Conservation (phyloP, 208 protist species). For the Zelonia costaricensis region DNA sequence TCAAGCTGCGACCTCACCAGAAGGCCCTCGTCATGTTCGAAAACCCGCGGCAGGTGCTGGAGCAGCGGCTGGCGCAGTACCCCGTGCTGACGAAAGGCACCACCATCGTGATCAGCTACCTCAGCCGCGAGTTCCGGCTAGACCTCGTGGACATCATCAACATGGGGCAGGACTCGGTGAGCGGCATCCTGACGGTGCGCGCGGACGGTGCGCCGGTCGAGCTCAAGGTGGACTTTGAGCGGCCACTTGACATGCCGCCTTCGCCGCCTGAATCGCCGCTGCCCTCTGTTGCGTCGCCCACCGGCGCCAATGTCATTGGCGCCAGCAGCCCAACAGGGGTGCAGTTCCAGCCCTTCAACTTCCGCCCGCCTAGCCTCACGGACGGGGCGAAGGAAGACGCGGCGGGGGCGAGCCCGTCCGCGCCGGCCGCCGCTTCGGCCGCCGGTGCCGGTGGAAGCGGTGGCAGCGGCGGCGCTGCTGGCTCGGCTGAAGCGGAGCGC, state of each 20-base stretch:
- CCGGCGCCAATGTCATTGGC: slow-evolving; percentile 63
- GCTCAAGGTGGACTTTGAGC: slow-evolving; percentile 94
- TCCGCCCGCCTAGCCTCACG: slow-evolving; percentile 60
- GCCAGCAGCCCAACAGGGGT: slow-evolving; percentile 38
- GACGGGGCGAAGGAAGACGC: neutral
- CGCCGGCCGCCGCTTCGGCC: too few relatives aligned
- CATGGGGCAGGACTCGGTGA: slow-evolving; percentile 36
- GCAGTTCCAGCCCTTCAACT: slow-evolving; percentile 63
- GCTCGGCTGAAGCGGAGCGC: slow-evolving; percentile 1
- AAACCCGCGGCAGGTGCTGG: slow-evolving; percentile 93
- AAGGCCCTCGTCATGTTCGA: slow-evolving; percentile 91
- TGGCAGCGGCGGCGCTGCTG: neutral
- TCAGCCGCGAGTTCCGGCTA: slow-evolving; percentile 84
- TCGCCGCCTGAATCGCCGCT: slow-evolving; percentile 43
- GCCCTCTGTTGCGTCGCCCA: neutral
- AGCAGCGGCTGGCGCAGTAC: slow-evolving; percentile 89
- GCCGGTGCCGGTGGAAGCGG: too few relatives aligned
- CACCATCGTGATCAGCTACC: slow-evolving; percentile 92
- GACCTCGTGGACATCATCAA: slow-evolving; percentile 85
- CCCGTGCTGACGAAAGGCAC: slow-evolving; percentile 88
- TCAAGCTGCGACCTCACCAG: slow-evolving; percentile 93
- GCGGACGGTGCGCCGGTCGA: slow-evolving; percentile 78
- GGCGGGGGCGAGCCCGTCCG: neutral
- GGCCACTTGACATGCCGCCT: slow-evolving; percentile 89
- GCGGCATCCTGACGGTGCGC: slow-evolving; percentile 93